Base-by-base conservation (phyloP, 116 monocot genomes). In the Zostera marina region DNA sequence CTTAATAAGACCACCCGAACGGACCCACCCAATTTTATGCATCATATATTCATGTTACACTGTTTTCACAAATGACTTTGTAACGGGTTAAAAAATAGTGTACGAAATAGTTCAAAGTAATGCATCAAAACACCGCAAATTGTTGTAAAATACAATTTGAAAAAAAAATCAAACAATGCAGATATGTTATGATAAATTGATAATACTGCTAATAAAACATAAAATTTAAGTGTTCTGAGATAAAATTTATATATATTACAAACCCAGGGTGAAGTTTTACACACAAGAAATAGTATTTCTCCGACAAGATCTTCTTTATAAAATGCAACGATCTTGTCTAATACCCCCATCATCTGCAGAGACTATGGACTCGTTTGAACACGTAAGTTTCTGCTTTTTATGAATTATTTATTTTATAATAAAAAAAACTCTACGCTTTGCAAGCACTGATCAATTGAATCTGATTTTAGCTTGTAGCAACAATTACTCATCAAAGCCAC, bases 401-500 rank as follows among this genome's bases (percentile, higher is more conserved):
- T 26, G 11, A 4, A 44, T 56, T 9, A 38, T 52, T 17, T 17
- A 7, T 15, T 41, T 19, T 3, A 5, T 32, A 32, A 32, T 32
- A 32, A 2, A 1, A 10, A 12, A 38, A 56, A 41, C 46, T 19
- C 26, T 2, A 17, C 45, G 26, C 16, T 11, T 24, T 17, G 1
- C 17, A 11, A 38, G 6, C 25, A 22, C 5, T 54, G 15, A 41
- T 17, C 12, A 20, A 40, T 24, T 12, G 5, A 4, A 15, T 47
- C 48, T 13, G n/a, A 39, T 74, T 64, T 5, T 91, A 99, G 91
- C 86, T 99, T 64, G 98, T 99, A 45, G 87, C 91, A 0, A 99
- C 98, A 17, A 99, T 99, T 24, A 99, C 87, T 46, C 98, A 99
- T 71, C 98, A 99, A 64, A 91, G 98, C 64, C 91, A 91, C 75